Conservation (phyloP, 805 yeast species). For the Metschnikowia cerradonensis region DNA sequence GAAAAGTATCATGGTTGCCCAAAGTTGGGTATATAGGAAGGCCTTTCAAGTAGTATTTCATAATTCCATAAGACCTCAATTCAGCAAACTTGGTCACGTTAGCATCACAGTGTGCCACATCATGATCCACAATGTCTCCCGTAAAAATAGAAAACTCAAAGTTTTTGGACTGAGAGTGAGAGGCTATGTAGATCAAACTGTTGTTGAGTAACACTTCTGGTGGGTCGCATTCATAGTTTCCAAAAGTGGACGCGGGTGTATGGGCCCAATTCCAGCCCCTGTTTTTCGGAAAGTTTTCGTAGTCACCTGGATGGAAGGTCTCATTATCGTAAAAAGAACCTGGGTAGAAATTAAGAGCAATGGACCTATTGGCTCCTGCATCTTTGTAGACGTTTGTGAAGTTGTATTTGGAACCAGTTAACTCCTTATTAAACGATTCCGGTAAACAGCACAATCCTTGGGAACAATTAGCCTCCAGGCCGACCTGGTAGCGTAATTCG, state of each 20-base stretch:
- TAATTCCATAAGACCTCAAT: conserved; percentile 59
- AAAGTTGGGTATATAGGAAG: conserved; percentile 58
- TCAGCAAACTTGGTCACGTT: conserved; percentile 71
- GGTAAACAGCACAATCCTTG: conserved; percentile 59
- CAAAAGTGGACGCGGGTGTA: conserved; percentile 58
- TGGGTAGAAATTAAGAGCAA: conserved; percentile 27
- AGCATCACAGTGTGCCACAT: conserved; percentile 45
- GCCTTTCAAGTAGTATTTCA: conserved; percentile 48
- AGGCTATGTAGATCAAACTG: conserved; percentile 45
- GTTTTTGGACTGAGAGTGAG: conserved; percentile 26
- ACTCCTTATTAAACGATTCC: conserved; percentile 36
- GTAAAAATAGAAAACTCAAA: conserved; percentile 67
- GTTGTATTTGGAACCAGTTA: conserved; percentile 23
- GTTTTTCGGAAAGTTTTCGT: conserved; percentile 27
- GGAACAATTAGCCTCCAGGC: conserved; percentile 57
- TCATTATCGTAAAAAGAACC: conserved; percentile 27
- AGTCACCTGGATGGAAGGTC: conserved; percentile 28
- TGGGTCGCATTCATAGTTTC: conserved; percentile 61
- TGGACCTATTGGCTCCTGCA: conserved; percentile 12
- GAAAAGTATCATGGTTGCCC: conserved; percentile 73
- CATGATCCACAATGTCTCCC: conserved; percentile 73
- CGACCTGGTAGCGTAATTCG: conserved; percentile 50
- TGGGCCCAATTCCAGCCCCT: conserved; percentile 30
- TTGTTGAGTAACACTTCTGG: conserved; percentile 61
- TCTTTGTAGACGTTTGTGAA: conserved; percentile 26